phyloP scores from a whole-genome alignment of 148 eudicot genomes.

The Bassia scoparia region DNA sequence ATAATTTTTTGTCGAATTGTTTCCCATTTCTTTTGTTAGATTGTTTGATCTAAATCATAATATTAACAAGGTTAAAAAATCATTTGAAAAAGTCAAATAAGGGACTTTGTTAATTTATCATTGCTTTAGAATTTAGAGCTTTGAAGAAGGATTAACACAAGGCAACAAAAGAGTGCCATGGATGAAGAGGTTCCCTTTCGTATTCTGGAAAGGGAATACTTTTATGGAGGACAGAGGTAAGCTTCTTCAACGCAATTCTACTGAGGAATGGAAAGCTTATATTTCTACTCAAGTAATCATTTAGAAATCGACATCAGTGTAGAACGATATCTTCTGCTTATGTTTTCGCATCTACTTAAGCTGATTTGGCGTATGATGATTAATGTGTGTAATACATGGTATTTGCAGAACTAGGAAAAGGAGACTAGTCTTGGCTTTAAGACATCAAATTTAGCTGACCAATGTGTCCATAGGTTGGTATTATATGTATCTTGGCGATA shows the following conservation, averaged over 20 bases:
- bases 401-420: constrained; percentile 43
- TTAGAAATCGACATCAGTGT: neutral
- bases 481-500: neutral
- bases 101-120: too few species aligned
- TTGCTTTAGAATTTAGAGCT: too few species aligned
- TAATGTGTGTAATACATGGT: neutral
- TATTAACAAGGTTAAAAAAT: too few species aligned
- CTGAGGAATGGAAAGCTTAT: constrained; percentile 43
- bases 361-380: too few species aligned
- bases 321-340: neutral
- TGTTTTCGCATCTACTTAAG: neutral
- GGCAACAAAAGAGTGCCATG: constrained; percentile 47
- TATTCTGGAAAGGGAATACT: constrained; percentile 68
- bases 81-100: too few species aligned
- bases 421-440: constrained; percentile 45
- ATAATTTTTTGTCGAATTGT: too few species aligned
- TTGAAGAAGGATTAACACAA: constrained; percentile 50
- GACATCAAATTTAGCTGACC: constrained; percentile 45
- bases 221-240: constrained; percentile 44
- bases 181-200: constrained; percentile 48
- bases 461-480: constrained; percentile 52
- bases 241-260: constrained; percentile 51
- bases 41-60: too few species aligned
- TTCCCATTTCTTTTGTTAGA: too few species aligned
- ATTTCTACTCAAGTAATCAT: constrained; percentile 44